Evolutionary conservation across 2,329 filamentous ascomycete species (phyloP), one percentile per base, ranked within the genome.

Genomic region (Talaromyces rugulosus): DNA sequence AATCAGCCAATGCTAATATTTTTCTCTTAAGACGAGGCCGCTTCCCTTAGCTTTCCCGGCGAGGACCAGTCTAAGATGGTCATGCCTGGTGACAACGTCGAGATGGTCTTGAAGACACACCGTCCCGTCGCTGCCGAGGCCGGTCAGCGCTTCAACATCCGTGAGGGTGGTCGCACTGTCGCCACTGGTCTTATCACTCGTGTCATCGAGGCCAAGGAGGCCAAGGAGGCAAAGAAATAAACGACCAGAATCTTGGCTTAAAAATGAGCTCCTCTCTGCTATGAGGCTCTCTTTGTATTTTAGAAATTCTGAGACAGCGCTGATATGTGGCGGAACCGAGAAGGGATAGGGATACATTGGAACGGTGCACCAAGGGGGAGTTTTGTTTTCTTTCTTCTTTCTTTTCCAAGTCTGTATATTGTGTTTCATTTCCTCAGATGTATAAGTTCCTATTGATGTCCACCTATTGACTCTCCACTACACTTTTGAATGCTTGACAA

Each of bases 31-130:
- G 86, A 89, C 71, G 87, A 89, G 77, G 82, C 87, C 61, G 89
- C 90, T 72, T 83, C 89, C 62, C 86, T 99, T 71, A 87, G 83
- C 75, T 97, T 94, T 89, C 92, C 93, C 60, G 93, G 89, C 77
- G 89, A 94, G 69, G 89, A 94, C 70, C 79, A 83, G 66, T 81
- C 81, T 78, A 93, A 91, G 84, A 90, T 92, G 83, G 89, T 97
- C 79, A 96, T 96, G 92, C 95, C 95, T 58, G 95, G 95, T 78
- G 95, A 99, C 86, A 99, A 99, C 80, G 87, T 96, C 69, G 95
- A 99, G 85, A 97, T 99, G 93, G 82, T 95, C 67, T 90, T 92
- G 77, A 87, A 89, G 71, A 88, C 96, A 74, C 87, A 92, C 80
- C 83, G 90, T 79, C 91, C 94, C 66, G 86, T 96, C 72, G 94